Base-by-base conservation (phyloP, 305 asterid species). In the Fraxinus xanthoxyloides region DNA sequence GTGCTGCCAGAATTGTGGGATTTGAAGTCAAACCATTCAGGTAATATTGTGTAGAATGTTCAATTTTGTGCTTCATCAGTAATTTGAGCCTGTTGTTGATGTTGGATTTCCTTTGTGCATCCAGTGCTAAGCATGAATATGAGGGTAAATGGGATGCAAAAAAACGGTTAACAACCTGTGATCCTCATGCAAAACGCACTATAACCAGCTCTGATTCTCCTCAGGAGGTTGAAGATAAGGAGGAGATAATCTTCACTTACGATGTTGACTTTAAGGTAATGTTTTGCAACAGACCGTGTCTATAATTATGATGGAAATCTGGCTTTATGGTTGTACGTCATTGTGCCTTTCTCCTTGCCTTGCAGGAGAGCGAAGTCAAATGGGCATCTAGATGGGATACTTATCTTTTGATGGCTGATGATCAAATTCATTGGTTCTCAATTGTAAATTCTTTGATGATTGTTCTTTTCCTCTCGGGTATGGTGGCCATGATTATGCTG, bases 261-360 rank as follows among this genome's bases (percentile, higher is more conserved):
- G 87, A 84, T 73, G 87, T 81, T 31, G 87, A 84, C 43, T 84
- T 81, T 48, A 72, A 85, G 87, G 87, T 85, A 85, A 82, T 72
- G 21, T 6, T 30, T 80, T 19, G 31, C 65, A 26, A 40, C n/a
- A 31, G 48, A 72, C 46, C 7, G 21, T 72, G 26, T 19, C 75
- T 31, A 32, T 72, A 72, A 15, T 72, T 32, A 15, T 31, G 24
- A 72, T 34, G 10, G 15, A 31, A 72, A 72, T n/a, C 46, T 15
- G 28, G 76, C 46, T 32, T 34, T 15, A 17, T 70, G 23, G 21
- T 31, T 19, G 17, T 30, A 12, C 19, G 26, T 72, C 46, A 72
- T 72, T 34, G 48, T 32, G 46, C 76, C 26, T 17, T 32, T 72
- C 6, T 72, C 76, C 24, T 72, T 72, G 26, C 43, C 76, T 46